Evolutionary conservation across 495 filamentous ascomycete species (phyloP).

Genomic region (Penicillium fimorum): DNA sequence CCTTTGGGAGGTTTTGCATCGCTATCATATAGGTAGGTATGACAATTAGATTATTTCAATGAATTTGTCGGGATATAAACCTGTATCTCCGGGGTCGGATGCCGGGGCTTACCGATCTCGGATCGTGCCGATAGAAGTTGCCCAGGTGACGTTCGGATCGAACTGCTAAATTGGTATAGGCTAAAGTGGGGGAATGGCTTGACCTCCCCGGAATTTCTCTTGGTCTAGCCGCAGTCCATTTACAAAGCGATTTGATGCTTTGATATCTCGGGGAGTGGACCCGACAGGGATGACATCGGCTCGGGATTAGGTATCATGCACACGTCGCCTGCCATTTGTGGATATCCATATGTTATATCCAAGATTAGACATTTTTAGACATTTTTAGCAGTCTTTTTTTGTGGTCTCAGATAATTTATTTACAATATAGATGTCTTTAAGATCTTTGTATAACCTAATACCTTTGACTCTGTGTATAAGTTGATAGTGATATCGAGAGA

Average conservation of each 20-base stretch:
- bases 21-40: neutral
- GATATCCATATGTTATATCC: neutral
- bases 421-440: no score
- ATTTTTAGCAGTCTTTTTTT: no score
- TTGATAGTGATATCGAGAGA: neutral
- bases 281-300: neutral
- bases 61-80: neutral
- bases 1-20: neutral
- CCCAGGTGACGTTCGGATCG: neutral
- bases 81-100: neutral
- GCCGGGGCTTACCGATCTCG: neutral
- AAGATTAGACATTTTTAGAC: no score
- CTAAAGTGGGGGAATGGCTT: neutral
- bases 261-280: neutral
- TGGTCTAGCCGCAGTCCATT: neutral
- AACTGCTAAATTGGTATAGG: neutral
- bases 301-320: neutral
- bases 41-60: neutral
- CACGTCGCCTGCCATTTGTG: neutral
- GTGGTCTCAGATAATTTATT: no score
- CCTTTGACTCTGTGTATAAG: no score
- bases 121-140: neutral
- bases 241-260: neutral
- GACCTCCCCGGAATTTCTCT: neutral
- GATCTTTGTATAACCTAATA: no score